phyloP scores from a whole-genome alignment of 805 yeast genomes.

The Ogataea ganodermae region DNA sequence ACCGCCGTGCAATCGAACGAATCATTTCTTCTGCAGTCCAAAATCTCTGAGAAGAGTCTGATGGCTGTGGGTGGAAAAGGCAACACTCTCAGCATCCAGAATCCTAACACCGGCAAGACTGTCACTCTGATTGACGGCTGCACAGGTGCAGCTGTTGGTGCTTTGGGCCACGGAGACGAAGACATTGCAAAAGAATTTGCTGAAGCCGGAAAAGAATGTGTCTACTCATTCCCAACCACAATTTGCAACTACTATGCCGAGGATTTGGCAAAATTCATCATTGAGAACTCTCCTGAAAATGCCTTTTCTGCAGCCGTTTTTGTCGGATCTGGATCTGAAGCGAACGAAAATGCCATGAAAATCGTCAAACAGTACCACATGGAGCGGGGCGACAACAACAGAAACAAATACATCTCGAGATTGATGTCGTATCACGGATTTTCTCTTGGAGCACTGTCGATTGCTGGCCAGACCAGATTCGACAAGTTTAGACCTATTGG shows the following conservation, averaged over 20 bases:
- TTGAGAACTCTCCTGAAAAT: conserved; percentile 41
- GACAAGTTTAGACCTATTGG: conserved; percentile 32
- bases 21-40: conserved; percentile 44
- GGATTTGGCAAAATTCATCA: conserved; percentile 45
- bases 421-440: conserved; percentile 51
- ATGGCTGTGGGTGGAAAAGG: conserved; percentile 44
- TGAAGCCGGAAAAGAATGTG: conserved; percentile 38
- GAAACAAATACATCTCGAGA: conserved; percentile 46
- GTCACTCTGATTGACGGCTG: conserved; percentile 42
- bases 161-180: conserved; percentile 46
- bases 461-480: conserved; percentile 42
- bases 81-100: conserved; percentile 39
- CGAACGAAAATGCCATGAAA: conserved; percentile 78
- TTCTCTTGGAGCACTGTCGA: conserved; percentile 47
- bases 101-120: conserved; percentile 42
- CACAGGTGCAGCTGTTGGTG: conserved; percentile 58
- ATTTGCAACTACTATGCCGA: conserved; percentile 45
- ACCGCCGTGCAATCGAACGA: conserved; percentile 2
- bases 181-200: conserved; percentile 42
- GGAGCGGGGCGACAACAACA: conserved; percentile 44
- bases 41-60: conserved; percentile 38
- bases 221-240: conserved; percentile 39
- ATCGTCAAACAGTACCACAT: conserved; percentile 56
- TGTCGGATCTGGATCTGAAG: conserved; percentile 76
- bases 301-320: conserved; percentile 46